These are phyloP conservation scores for Phascolomyces articulosus DNA, from an alignment of 371 early-diverging fungal genomes.

Conservation along the genomic window DNA sequence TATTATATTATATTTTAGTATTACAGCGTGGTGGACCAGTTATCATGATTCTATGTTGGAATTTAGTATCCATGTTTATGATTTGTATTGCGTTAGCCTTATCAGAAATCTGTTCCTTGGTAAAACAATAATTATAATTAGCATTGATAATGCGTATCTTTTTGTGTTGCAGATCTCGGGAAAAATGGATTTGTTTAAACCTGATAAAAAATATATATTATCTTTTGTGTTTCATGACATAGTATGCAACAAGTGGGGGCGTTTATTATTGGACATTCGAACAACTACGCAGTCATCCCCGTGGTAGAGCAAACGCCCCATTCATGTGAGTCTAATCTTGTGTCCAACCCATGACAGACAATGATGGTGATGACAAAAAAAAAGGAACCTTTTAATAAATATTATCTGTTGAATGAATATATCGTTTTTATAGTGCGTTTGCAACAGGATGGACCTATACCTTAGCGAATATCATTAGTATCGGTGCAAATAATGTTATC, in stretches of 20 bases:
- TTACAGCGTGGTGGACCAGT: constrained; percentile 48
- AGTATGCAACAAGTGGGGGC: constrained; percentile 71
- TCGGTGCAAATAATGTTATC: constrained; percentile 46
- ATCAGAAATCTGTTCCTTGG: constrained; percentile 74
- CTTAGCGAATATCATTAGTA: constrained; percentile 40
- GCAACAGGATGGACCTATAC: constrained; percentile 50
- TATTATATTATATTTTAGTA: constrained; percentile 13
- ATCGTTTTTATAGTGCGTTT: constrained; percentile 32
- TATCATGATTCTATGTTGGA: constrained; percentile 56
- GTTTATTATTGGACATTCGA: constrained; percentile 67
- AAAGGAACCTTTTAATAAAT: too few relatives aligned
- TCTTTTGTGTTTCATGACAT: too few relatives aligned
- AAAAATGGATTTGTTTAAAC: too few relatives aligned
- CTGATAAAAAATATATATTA: neutral
- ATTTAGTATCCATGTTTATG: constrained; percentile 63
- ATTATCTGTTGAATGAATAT: too few relatives aligned
- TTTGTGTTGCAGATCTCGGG: too few relatives aligned
- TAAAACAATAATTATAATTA: neutral
- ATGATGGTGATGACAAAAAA: too few relatives aligned
- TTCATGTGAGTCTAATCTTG: constrained; percentile 31
- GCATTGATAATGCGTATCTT: neutral
- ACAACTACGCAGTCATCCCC: constrained; percentile 24
- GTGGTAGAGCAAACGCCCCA: constrained; percentile 22
- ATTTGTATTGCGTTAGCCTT: constrained; percentile 65
- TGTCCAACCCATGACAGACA: too few relatives aligned